Base-by-base conservation (phyloP, 441 rosid species). In the Corymbia citriodora region DNA sequence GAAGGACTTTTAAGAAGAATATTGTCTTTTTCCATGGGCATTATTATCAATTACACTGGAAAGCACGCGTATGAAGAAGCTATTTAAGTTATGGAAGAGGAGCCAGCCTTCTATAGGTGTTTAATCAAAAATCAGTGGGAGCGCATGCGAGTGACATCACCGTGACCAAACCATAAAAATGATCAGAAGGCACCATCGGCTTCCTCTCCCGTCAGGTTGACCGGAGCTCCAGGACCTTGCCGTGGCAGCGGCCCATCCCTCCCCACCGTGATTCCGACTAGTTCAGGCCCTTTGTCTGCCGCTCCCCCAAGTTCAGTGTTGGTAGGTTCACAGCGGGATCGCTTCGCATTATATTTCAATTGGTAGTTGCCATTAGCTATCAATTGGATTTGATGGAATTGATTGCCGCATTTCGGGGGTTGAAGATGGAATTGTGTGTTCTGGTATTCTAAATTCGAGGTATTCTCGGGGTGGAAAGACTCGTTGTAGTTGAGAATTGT, bases 131-230 rank as follows among this genome's bases (percentile, higher is more conserved):
- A 17, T 53, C 40, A 36, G 18, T 53, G 18, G 5, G 55, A 0
- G 55, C 6, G 18, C 7, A 10, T 50, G 6, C 55, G 40, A 36
- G 40, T 36, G 40, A 36, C 40, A 36, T 36, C 40, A 36, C 40
- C 40, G 7, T 15, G 18, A 53, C 6, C 55, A 53, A 53, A 5
- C 16, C 55, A 15, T 53, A 14, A 53, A 53, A 14, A 53, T 53
- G 54, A 14, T 36, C 40, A 36, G 40, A 36, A 36, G 40, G 40
- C 40, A 36, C 40, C 89, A 95, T 97, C 68, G 97, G 96, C 27
- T 96, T 97, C 89, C 91, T 97, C 23, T 96, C 99, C 53, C 99
- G 99, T 72, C 99, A 95, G 91, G 96, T 96, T 65, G 97, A 97
- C 99, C 97, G 3, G 97, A 95, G 93, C 89, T 92, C 50, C 90